Evolutionary conservation across 2,329 filamentous ascomycete genomes (phyloP).

Genomic region (Colletotrichum liaoningense): DNA sequence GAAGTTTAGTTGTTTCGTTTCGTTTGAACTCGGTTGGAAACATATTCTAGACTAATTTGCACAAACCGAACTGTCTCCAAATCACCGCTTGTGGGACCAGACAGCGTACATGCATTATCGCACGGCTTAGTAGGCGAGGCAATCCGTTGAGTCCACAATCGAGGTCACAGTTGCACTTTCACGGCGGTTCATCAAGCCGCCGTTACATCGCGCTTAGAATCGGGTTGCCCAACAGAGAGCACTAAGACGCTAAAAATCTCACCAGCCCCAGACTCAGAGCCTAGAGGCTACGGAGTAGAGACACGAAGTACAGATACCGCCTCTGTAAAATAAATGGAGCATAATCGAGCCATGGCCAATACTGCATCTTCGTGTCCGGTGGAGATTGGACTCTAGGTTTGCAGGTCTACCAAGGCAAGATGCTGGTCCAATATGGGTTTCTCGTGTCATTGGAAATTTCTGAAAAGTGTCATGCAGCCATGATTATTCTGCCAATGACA

Average conservation of each 20-base stretch:
- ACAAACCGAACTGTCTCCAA: neutral
- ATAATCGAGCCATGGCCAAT: conserved; percentile 10
- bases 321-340: neutral
- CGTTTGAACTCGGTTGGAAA: neutral
- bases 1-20: conserved; percentile 35
- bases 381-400: neutral
- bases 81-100: neutral
- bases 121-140: conserved; percentile 3
- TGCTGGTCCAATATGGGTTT: neutral
- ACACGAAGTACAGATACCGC: neutral
- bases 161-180: neutral
- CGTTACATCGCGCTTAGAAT: conserved; percentile 29
- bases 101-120: neutral
- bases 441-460: neutral
- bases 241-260: conserved; percentile 16
- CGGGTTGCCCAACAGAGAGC: conserved; percentile 1
- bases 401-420: neutral
- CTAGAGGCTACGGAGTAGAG: too few relatives aligned
- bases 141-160: conserved; percentile 5
- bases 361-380: conserved; percentile 9
- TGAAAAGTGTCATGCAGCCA: neutral
- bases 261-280: neutral
- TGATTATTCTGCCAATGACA: neutral
- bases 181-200: conserved; percentile 17
- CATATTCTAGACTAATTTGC: neutral